Base-by-base conservation (phyloP, 108 stramenopile species). In the Poteriospumella lacustris region DNA sequence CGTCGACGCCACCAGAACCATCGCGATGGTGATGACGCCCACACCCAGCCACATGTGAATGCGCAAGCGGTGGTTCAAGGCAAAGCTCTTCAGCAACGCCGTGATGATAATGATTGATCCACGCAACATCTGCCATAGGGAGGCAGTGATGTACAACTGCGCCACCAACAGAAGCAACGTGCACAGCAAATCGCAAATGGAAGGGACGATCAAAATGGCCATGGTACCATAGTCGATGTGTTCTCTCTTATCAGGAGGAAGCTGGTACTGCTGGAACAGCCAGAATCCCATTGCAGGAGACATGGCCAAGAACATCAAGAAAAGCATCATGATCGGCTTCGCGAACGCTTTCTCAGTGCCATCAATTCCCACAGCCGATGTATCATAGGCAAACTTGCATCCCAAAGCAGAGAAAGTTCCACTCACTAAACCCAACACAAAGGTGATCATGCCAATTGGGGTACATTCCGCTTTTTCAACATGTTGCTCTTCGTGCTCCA, bases 91-190 rank as follows among this genome's bases (percentile, higher is more conserved):
- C 52, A 84, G 83, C 33, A 84, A 42, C 19, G 85, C 82, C 24
- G 85, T 85, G 39, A 84, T 70, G 58, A 85, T 68, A 82, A 85
- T 83, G 26, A 85, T 82, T 5, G 79, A 78, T 78, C 85, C 82
- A 1, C 85, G 76, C 44, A 85, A 68, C 33, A 85, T 79, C 77
- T 85, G 85, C 52, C 59, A 85, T 39, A 83, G 59, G 42, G 83
- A 84, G 0, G 80, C 85, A 0, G 85, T 85, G 33, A 81, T 82
- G 58, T 85, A 86, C 42, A 85, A 2, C 34, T 83, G 84, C 40
- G 80, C 85, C 0, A 44, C 79, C 60, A 83, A 81, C 68, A 68
- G 0, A 28, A 47, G 0, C 31, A 79, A 0, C 68, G 68, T 47
- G 9, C 68, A 72, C n/a, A 70, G 29, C 12, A 72, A n/a, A 33